Percentiles rank a stretch among this genome's conserved stretches.
Conservation (phyloP, 2,329 filamentous ascomycete genomes). For the Grosmannia penicillata region DNA sequence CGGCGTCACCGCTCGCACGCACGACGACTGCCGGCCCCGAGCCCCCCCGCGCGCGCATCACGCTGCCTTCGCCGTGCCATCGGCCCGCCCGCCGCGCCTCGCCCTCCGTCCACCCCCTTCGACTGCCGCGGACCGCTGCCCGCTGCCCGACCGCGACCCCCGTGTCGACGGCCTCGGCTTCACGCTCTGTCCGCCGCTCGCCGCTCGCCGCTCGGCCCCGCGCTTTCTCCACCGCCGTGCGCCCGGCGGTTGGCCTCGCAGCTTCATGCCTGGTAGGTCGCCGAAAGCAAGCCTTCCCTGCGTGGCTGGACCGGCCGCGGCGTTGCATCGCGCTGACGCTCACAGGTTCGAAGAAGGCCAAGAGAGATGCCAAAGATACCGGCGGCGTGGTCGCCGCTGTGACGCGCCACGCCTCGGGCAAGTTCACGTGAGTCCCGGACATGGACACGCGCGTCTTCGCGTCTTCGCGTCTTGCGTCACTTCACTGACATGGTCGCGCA, state of each 20-base stretch:
- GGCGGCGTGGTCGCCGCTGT: conserved; percentile 37
- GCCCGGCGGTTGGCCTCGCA: conserved; percentile 8
- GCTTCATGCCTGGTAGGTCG: conserved; percentile 14
- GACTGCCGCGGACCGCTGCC: too few relatives aligned
- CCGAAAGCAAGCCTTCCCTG: too few relatives aligned
- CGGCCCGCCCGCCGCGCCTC: too few relatives aligned
- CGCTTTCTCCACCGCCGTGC: conserved; percentile 4
- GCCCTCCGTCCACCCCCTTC: too few relatives aligned
- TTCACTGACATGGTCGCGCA: conserved; percentile 12
- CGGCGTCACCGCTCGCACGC: too few relatives aligned
- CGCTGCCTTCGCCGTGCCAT: too few relatives aligned
- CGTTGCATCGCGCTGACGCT: too few relatives aligned
- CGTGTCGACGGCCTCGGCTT: too few relatives aligned
- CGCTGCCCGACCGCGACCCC: too few relatives aligned
- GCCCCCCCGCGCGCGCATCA: too few relatives aligned
- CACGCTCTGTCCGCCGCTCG: background rate
- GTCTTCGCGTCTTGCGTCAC: conserved; percentile 6
- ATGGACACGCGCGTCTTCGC: conserved; percentile 11
- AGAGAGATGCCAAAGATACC: conserved; percentile 39
- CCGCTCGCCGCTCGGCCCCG: background rate
- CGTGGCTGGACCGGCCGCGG: too few relatives aligned
- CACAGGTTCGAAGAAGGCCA: conserved; percentile 28
- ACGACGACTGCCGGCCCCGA: too few relatives aligned
- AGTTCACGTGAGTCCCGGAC: conserved; percentile 31
- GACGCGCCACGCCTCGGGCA: conserved; percentile 35